phyloP scores from a whole-genome alignment of 1,284 basidiomycete genomes.

The Heliocybe sulcata region DNA sequence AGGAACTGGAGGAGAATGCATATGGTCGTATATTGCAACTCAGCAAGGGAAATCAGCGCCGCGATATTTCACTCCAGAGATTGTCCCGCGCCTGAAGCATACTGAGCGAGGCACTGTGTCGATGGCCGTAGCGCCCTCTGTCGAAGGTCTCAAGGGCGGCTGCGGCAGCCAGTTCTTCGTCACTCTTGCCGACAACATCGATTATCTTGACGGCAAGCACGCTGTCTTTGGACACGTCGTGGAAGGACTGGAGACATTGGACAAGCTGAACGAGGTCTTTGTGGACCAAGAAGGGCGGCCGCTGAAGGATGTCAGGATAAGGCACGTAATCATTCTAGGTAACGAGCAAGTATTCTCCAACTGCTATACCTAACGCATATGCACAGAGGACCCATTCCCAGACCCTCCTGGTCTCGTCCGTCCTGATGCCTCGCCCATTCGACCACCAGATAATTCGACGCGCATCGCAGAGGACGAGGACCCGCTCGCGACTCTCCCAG shows the following conservation, averaged over 20 bases:
- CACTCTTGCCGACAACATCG: constrained; percentile 85
- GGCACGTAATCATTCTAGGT: constrained; percentile 92
- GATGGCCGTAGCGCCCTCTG: constrained; percentile 84
- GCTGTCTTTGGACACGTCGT: constrained; percentile 94
- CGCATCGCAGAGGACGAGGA: constrained; percentile 93
- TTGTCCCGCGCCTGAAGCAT: constrained; percentile 80
- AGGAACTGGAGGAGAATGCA: constrained; percentile 86
- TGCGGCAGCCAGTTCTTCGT: constrained; percentile 97
- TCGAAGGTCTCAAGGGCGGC: constrained; percentile 65
- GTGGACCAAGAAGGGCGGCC: constrained; percentile 86
- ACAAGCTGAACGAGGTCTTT: constrained; percentile 90
- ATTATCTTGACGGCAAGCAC: constrained; percentile 95
- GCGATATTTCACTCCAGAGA: constrained; percentile 83
- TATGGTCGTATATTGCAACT: constrained; percentile 68
- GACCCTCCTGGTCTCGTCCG: constrained; percentile 75
- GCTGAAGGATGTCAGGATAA: constrained; percentile 88
- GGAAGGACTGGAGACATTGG: constrained; percentile 88
- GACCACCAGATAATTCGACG: constrained; percentile 76
- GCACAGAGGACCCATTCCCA: constrained; percentile 82
- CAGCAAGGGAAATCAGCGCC: constrained; percentile 34
- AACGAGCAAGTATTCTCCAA: constrained; percentile 18
- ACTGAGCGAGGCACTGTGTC: constrained; percentile 84
- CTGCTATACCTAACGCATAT: constrained; percentile 5
- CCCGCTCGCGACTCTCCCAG: constrained; percentile 65
- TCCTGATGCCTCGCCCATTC: constrained; percentile 72